Evolutionary conservation across 768 basidiomycete genomes (phyloP), one percentile per base, ranked within the genome.

Genomic region (Lentinula sp.): DNA sequence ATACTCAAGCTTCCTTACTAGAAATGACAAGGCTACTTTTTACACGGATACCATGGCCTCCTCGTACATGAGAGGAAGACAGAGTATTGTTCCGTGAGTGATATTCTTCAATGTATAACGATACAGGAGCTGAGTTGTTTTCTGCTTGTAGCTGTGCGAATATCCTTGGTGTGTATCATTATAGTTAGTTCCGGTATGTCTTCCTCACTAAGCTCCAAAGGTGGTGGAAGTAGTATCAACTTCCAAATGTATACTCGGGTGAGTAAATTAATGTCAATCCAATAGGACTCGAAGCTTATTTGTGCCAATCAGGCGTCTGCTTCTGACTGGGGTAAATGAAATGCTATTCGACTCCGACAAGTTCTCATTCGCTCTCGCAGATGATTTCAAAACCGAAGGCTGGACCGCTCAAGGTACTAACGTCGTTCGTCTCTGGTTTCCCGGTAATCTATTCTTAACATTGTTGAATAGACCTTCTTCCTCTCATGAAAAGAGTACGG

Each of bases 161-260:
- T 63, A 85, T 85, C 65, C 72, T 85, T 36, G 83, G 82, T 81
- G 69, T 43, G 69, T 60, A 51, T 20, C 59, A n/a, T 4, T 49
- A 15, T 63, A 5, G 20, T 36, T 16, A 28, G 9, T 10, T 28
- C 7, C 60, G n/a, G 8, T 16, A 59, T 13, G 12, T 10, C 50
- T 16, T 45, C 49, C 48, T 41, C 37, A 41, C 37, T 15, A 5
- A 12, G 50, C n/a, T 5, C 41, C 55, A 50, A 60, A 81, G 81
- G 81, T 61, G 81, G 83, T 59, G 83, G 83, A 43, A 82, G 83
- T 63, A 86, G 85, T 67, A 88, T 88, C 76, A 89, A 89, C 71
- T 89, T 88, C 81, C 86, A 85, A 81, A 87, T 88, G 86, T 87
- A 87, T 73, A 87, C 85, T 32, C 78, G 85, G 66, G 83, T 83